A percentile compares a stretch with the other conserved stretches of the same genome.
These are phyloP conservation scores for Pythium rhizo-oryzae DNA, from an alignment of 352 stramenopile genomes.

Conservation along the genomic window DNA sequence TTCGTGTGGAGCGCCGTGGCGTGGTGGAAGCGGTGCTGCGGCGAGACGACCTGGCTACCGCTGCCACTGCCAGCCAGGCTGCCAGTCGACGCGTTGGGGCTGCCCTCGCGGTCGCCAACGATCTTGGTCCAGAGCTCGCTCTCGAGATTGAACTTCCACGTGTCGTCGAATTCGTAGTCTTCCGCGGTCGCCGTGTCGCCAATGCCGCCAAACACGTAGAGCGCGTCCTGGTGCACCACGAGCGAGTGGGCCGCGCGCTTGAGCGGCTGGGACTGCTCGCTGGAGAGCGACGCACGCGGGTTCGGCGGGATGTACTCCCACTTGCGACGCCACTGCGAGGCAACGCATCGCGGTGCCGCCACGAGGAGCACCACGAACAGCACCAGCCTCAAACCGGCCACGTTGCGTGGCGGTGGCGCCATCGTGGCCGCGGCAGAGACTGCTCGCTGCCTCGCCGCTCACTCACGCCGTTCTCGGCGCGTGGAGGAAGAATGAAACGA, in stretches of 20 bases:
- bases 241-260: constrained; percentile 61
- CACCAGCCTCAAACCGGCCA: background rate
- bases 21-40: constrained; percentile 30
- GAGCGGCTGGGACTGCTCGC: constrained; percentile 28
- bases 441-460: too few relatives aligned
- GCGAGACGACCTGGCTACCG: too few relatives aligned
- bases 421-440: background rate
- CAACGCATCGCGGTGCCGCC: background rate
- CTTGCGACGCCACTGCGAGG: constrained; percentile 56
- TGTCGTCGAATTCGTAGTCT: constrained; percentile 73
- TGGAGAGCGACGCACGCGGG: background rate
- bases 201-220: constrained; percentile 72
- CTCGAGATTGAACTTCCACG: constrained; percentile 42
- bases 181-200: constrained; percentile 35
- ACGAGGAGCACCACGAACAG: constrained; percentile 4
- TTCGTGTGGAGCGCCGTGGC: constrained; percentile 28
- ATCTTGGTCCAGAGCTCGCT: constrained; percentile 22
- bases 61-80: background rate
- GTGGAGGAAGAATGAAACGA: background rate
- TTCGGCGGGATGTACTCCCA: constrained; percentile 37
- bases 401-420: background rate
- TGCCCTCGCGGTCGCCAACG: constrained; percentile 8
- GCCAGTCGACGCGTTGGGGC: background rate
- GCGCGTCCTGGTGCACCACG: constrained; percentile 42
- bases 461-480: background rate